Evolutionary conservation across 2,329 filamentous ascomycete genomes (phyloP).

Genomic region (Penicillium sclerotiorum): DNA sequence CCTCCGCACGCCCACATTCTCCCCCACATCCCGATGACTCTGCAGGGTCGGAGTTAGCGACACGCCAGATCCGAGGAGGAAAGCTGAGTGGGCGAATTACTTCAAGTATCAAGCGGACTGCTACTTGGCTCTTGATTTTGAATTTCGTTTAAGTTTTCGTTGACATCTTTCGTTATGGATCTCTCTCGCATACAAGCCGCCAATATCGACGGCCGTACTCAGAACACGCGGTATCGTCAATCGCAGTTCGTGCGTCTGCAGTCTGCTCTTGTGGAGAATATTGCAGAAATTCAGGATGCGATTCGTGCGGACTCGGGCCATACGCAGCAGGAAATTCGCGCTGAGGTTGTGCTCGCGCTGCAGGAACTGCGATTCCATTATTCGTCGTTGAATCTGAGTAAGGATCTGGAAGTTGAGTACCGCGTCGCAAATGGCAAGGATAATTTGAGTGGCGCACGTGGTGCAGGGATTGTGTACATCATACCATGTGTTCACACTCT

Average conservation of each 20-base stretch:
- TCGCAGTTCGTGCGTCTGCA: conserved; percentile 44
- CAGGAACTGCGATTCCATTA: conserved; percentile 32
- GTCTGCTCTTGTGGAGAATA: conserved; percentile 29
- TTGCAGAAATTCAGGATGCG: conserved; percentile 33
- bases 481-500: conserved; percentile 52
- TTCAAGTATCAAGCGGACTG: neutral
- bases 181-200: conserved; percentile 36
- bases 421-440: conserved; percentile 25
- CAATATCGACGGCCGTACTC: conserved; percentile 42
- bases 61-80: neutral
- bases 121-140: neutral
- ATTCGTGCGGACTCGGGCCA: conserved; percentile 34
- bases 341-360: conserved; percentile 29
- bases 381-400: conserved; percentile 18
- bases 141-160: neutral
- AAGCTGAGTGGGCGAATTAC: conserved; percentile 1
- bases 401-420: conserved; percentile 28
- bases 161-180: conserved; percentile 18
- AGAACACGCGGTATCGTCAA: conserved; percentile 44
- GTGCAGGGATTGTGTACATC: conserved; percentile 46
- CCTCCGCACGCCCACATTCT: conserved; percentile 10
- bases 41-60: conserved; percentile 3
- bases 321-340: conserved; percentile 36
- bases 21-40: conserved; percentile 29
- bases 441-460: conserved; percentile 13